phyloP scores from a whole-genome alignment of 352 stramenopile genomes.

The Phytophthora citrophthora region DNA sequence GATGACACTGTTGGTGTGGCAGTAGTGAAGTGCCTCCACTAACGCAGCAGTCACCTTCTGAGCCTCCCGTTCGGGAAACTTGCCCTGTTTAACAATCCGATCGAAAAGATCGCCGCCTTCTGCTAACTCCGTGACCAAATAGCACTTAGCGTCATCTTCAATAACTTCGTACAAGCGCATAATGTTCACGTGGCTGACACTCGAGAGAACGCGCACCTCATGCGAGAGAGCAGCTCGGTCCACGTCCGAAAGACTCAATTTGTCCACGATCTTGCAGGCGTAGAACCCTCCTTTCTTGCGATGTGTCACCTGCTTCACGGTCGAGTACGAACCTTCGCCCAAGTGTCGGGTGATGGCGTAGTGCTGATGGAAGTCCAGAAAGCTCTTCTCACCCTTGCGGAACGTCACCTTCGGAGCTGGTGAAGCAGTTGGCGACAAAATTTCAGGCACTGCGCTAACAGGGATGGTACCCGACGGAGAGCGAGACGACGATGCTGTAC shows the following conservation, averaged over 20 bases:
- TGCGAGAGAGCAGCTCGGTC: conserved; percentile 78
- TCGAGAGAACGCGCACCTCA: conserved; percentile 73
- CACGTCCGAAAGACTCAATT: conserved; percentile 70
- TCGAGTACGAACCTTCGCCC: conserved; percentile 89
- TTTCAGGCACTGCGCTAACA: neutral
- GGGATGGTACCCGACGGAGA: conserved; percentile 4
- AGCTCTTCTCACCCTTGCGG: conserved; percentile 81
- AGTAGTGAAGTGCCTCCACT: conserved; percentile 92
- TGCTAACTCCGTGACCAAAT: conserved; percentile 97
- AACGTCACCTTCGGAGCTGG: conserved; percentile 48
- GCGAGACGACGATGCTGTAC: conserved; percentile 13
- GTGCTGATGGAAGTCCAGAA: conserved; percentile 84
- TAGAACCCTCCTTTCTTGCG: conserved; percentile 74
- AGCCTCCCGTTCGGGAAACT: conserved; percentile 67
- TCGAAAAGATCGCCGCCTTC: conserved; percentile 91
- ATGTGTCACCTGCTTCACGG: conserved; percentile 88
- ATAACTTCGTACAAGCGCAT: conserved; percentile 94
- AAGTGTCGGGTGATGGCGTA: conserved; percentile 83
- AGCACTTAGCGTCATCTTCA: conserved; percentile 95
- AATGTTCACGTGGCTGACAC: conserved; percentile 87
- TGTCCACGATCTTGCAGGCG: conserved; percentile 89
- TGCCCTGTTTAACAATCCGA: conserved; percentile 86
- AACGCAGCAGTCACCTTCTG: conserved; percentile 77
- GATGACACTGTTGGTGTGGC: conserved; percentile 90
- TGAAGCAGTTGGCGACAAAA: conserved; percentile 3